Percentiles rank a stretch among this genome's conserved stretches.
phyloP scores from a whole-genome alignment of 2,329 filamentous ascomycete species.

The Chrysoporthe deuterocubensis region DNA sequence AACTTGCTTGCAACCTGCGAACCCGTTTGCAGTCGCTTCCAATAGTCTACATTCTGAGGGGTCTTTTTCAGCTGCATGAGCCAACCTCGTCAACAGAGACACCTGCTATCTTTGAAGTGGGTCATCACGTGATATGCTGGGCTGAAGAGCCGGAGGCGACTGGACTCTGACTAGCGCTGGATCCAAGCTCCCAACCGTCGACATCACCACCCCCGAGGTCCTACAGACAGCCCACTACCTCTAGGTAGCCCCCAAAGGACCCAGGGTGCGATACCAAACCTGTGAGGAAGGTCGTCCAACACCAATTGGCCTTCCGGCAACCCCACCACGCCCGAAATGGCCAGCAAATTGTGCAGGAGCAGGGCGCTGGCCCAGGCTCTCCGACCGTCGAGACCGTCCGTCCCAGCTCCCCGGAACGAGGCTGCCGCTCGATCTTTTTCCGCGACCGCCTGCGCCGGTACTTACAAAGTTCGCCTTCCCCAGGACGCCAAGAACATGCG shows the following conservation, averaged over 20 bases:
- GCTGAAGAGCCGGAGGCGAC: not conserved
- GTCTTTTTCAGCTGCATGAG: not conserved
- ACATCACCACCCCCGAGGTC: slow-evolving; percentile 26
- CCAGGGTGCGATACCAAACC: slow-evolving; percentile 3
- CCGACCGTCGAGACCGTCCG: slow-evolving; percentile 53
- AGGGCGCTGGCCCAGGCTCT: slow-evolving; percentile 60
- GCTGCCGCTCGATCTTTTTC: slow-evolving; percentile 54
- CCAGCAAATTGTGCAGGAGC: slow-evolving; percentile 62
- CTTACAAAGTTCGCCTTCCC: slow-evolving; percentile 57
- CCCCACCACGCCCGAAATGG: slow-evolving; percentile 52
- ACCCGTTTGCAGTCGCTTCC: not conserved
- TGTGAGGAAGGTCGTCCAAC: slow-evolving; percentile 20
- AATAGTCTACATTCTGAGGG: not conserved
- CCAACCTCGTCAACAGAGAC: not conserved
- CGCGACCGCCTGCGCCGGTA: slow-evolving; percentile 47
- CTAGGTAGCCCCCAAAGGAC: slow-evolving; percentile 14
- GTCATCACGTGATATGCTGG: slow-evolving; percentile 9
- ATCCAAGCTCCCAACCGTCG: slow-evolving; percentile 19
- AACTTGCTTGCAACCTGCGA: not conserved
- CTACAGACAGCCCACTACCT: not conserved
- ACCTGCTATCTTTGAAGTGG: not conserved
- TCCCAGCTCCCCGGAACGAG: slow-evolving; percentile 44
- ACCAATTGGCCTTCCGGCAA: slow-evolving; percentile 50
- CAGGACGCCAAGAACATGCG: slow-evolving; percentile 71
- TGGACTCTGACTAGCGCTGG: not conserved